Evolutionary conservation across 352 stramenopile genomes (phyloP).

Genomic region (Globisporangium carolinianum): DNA sequence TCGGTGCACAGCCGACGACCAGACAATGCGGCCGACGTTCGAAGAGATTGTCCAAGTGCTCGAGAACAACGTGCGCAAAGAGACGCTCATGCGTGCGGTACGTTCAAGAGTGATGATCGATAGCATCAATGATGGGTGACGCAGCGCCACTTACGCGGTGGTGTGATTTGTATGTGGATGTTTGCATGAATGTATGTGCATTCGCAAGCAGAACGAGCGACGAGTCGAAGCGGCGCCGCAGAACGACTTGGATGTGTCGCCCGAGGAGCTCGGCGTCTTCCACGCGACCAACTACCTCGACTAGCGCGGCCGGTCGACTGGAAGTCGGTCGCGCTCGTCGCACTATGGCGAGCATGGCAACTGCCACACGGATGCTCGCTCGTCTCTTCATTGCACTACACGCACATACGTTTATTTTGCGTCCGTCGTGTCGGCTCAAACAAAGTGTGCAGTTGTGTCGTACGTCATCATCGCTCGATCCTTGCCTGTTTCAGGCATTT

Average conservation of each 20-base stretch:
- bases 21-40: constrained; percentile 69
- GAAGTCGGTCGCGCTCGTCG: constrained; percentile 3
- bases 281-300: constrained; percentile 82
- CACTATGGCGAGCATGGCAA: background rate
- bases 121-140: background rate
- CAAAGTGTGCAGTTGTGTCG: background rate
- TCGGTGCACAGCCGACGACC: constrained; percentile 74
- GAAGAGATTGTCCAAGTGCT: constrained; percentile 83
- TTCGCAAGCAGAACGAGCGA: constrained; percentile 15
- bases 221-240: constrained; percentile 20
- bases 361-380: background rate
- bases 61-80: constrained; percentile 80
- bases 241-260: constrained; percentile 50
- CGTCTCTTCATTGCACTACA: background rate
- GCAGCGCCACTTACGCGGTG: too few relatives aligned
- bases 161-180: background rate
- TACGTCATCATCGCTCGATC: background rate
- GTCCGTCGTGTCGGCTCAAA: background rate
- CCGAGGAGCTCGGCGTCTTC: constrained; percentile 76
- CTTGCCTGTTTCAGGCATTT: too few relatives aligned
- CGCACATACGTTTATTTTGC: background rate
- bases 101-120: constrained; percentile 14
- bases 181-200: too few relatives aligned
- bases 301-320: constrained; percentile 19
- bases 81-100: constrained; percentile 78